Evolutionary conservation across 2,329 filamentous ascomycete genomes (phyloP).

Genomic region (Aspergillus ruber): DNA sequence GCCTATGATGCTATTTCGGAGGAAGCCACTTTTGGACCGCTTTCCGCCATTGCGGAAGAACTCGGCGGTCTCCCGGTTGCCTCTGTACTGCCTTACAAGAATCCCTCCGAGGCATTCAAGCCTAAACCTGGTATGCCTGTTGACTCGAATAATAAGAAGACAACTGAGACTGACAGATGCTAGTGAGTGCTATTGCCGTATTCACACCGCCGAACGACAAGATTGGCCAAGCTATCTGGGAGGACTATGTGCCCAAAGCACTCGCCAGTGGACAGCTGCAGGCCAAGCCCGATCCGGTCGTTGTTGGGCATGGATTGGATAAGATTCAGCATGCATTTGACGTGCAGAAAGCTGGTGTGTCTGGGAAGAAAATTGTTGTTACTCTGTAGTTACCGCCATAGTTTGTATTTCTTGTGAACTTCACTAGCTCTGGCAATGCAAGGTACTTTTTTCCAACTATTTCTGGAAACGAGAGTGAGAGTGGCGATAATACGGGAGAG

Average conservation of each 20-base stretch:
- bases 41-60: too few relatives aligned
- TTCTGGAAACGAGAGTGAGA: too few relatives aligned
- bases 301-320: conserved; percentile 18
- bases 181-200: not conserved
- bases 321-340: conserved; percentile 17
- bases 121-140: too few relatives aligned
- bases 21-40: not conserved
- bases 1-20: not conserved
- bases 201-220: not conserved
- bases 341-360: conserved; percentile 17
- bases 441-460: too few relatives aligned
- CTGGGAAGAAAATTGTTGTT: conserved; percentile 22
- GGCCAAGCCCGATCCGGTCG: conserved; percentile 21
- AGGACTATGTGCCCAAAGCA: conserved; percentile 23
- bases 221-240: conserved; percentile 18
- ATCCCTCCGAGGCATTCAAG: too few relatives aligned
- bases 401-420: too few relatives aligned
- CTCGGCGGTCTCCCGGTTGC: too few relatives aligned
- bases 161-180: too few relatives aligned
- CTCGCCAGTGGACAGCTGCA: conserved; percentile 30
- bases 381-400: not conserved
- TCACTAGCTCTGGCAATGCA: too few relatives aligned
- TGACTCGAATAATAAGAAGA: too few relatives aligned
- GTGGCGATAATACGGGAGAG: too few relatives aligned
- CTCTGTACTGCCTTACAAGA: too few relatives aligned